phyloP scores from a whole-genome alignment of 176 grass and related monocot genomes.

The Juncus inflexus region DNA sequence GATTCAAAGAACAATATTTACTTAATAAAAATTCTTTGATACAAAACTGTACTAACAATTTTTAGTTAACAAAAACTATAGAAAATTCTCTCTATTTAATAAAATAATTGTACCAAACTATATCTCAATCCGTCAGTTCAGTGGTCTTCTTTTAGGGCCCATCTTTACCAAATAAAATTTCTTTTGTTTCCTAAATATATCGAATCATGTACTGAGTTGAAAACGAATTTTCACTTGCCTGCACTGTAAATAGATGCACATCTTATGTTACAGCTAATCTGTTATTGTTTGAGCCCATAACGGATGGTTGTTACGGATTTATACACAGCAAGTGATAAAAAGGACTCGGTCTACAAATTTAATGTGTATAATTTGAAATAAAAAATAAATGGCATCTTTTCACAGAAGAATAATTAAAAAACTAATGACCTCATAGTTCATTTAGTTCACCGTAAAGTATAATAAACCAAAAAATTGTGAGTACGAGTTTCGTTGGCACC shows the following conservation, averaged over 20 bases:
- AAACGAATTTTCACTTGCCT: not conserved
- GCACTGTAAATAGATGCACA: not conserved
- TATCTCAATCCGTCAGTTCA: not conserved
- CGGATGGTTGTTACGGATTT: conserved; percentile 17
- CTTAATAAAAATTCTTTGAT: too few relatives aligned
- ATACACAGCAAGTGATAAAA: not conserved
- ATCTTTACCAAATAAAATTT: conserved; percentile 5
- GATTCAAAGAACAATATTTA: too few relatives aligned
- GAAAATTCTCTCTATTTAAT: too few relatives aligned
- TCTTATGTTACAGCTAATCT: not conserved
- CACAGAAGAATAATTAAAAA: not conserved
- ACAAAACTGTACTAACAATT: too few relatives aligned
- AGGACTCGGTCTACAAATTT: conserved; percentile 5
- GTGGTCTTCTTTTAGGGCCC: not conserved
- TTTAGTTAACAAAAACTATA: too few relatives aligned
- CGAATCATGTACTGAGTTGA: not conserved
- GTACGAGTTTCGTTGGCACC: too few relatives aligned
- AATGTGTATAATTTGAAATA: not conserved
- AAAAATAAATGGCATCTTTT: not conserved
- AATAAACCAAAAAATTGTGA: too few relatives aligned
- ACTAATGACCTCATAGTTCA: not conserved
- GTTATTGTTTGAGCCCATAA: not conserved
- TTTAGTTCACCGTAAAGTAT: too few relatives aligned
- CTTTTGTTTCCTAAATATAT: not conserved
- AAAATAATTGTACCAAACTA: too few relatives aligned